These are phyloP conservation scores for Lathyrus tuberosus DNA, from an alignment of 306 rosid species.

Conservation along the genomic window DNA sequence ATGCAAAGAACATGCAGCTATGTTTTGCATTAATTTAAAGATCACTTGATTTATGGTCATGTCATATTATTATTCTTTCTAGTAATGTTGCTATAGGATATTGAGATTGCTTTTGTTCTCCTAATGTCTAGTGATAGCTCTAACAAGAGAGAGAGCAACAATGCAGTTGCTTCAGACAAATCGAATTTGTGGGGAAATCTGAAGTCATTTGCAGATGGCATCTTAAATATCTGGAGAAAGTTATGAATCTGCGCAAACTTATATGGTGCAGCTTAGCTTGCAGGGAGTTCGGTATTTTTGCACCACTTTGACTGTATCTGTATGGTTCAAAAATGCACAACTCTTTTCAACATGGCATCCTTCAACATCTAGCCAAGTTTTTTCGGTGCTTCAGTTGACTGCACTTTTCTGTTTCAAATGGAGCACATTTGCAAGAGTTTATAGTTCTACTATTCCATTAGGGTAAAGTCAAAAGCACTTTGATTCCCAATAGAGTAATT, in stretches of 20 bases:
- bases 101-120: slow-evolving; percentile 31
- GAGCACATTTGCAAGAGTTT: slow-evolving; percentile 40
- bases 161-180: slow-evolving; percentile 40
- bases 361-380: slow-evolving; percentile 32
- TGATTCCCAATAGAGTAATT: slow-evolving; percentile 24
- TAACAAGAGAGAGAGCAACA: slow-evolving; percentile 31
- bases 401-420: slow-evolving; percentile 2
- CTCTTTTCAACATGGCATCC: slow-evolving; percentile 17
- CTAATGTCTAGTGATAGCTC: slow-evolving; percentile 45
- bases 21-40: slow-evolving; percentile 13
- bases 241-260: slow-evolving; percentile 43
- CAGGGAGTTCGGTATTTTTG: slow-evolving; percentile 15
- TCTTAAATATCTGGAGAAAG: slow-evolving; percentile 61
- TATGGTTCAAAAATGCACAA: slow-evolving; percentile 27
- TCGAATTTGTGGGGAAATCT: slow-evolving; percentile 67
- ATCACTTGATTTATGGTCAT: slow-evolving; percentile 10
- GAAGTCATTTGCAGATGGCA: slow-evolving; percentile 66
- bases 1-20: slow-evolving; percentile 12
- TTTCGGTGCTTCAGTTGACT: slow-evolving; percentile 25
- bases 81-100: slow-evolving; percentile 20
- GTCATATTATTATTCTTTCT: slow-evolving; percentile 21
- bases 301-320: slow-evolving; percentile 22
- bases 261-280: slow-evolving; percentile 26
- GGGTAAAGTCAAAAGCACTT: slow-evolving; percentile 1
- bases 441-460: slow-evolving; percentile 29